Base-by-base conservation (phyloP, 2,329 filamentous ascomycete genomes). In the Metarhizium humberi region DNA sequence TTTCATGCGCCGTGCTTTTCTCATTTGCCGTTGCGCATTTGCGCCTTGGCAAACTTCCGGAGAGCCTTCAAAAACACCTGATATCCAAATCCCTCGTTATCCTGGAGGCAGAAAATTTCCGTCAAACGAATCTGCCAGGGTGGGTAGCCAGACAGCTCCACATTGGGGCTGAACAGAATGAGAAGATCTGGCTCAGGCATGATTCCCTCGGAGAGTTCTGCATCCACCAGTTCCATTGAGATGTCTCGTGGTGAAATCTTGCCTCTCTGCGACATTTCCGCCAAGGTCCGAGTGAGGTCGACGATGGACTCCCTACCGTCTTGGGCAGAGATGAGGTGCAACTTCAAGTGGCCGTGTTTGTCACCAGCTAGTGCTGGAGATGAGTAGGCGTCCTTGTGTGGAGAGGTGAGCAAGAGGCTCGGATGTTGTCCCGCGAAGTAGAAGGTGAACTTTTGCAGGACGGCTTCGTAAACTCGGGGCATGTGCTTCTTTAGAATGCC, bases 41-140 rank as follows among this genome's bases (percentile, higher is more conserved):
- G 88, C 3, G 92, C 92, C 61, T 85, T 86, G 10, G 90, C 87
- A 72, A 84, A 99, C 64, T 87, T 90, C 69, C 89, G 87, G 62
- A 99, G 73, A 1, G 87, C 92, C 59, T 86, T 81, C 60, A 97
- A 76, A 70, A 97, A 99, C 34, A 95, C 87, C 67, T 96, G 92
- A 70, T 99, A 99, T 48, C 91, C 91, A 18, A 99, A 92, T 1
- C 85, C 85, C 59, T 87, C 81, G 69, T 90, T 90, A 66, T 92
- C 88, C 55, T 80, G 79, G 13, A 88, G 75, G 64, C 85, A 82
- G 69, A 92, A 96, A 56, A 99, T 96, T 76, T 99, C 94, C 0
- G 92, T 96, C 66, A 99, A 75, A 47, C 94, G 82, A 58, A 97
- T 81, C 72, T 96, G 94, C 94, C 94, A 99, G 1, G 94, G 94